Percentiles rank a stretch among this genome's conserved stretches.
These are phyloP conservation scores for Pulicaria dysenterica DNA, from an alignment of 129 eudicot genomes.

Conservation along the genomic window DNA sequence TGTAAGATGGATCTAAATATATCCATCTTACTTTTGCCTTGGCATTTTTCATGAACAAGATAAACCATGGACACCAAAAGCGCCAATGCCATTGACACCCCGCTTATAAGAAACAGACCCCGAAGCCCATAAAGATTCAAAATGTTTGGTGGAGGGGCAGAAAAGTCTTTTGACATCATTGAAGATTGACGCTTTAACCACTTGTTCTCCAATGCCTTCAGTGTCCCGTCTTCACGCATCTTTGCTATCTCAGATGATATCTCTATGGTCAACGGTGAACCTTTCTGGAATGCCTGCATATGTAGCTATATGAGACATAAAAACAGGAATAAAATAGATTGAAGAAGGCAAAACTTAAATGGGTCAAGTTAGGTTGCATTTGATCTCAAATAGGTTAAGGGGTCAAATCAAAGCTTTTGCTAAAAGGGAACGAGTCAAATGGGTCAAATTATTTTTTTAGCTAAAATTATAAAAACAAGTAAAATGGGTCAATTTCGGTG, in stretches of 20 bases:
- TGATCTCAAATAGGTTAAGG: neutral
- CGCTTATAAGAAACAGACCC: conserved; percentile 27
- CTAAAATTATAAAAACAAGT: too few relatives aligned
- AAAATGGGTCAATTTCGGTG: too few relatives aligned
- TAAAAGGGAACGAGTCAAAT: too few relatives aligned
- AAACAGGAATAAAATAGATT: neutral
- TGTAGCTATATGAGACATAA: neutral
- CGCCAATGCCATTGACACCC: conserved; percentile 27
- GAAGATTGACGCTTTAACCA: conserved; percentile 31
- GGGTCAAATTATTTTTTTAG: neutral
- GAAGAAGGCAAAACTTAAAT: neutral
- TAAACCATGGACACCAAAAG: conserved; percentile 13
- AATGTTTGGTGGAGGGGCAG: neutral
- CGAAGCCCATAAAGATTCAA: conserved; percentile 23
- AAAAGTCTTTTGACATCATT: neutral
- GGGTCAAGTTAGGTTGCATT: neutral
- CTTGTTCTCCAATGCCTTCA: conserved; percentile 38
- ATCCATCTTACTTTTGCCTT: conserved; percentile 12
- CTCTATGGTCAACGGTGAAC: conserved; percentile 39
- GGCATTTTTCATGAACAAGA: conserved; percentile 11
- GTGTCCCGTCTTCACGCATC: conserved; percentile 47
- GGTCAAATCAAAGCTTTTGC: too few relatives aligned
- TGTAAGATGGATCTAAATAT: conserved; percentile 11
- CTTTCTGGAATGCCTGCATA: conserved; percentile 42
- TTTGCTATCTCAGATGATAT: conserved; percentile 37